Evolutionary conservation across 1,139 yeast species (phyloP).

Genomic region (Pichia kudriavzevii): DNA sequence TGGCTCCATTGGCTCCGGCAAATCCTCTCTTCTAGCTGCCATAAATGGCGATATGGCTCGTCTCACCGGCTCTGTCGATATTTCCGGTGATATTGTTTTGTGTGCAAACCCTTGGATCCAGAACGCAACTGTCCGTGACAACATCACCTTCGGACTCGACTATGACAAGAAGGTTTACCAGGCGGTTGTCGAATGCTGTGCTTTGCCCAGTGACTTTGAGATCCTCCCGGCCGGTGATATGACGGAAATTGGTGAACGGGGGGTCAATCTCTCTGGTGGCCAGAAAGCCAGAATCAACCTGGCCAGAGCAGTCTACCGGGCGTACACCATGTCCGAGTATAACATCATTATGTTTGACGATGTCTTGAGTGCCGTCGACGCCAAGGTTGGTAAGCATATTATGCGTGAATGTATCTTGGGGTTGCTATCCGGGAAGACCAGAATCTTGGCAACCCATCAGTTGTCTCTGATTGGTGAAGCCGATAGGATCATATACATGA

Average conservation of each 20-base stretch:
- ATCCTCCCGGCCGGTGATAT: constrained; percentile 72
- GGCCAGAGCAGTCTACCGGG: constrained; percentile 70
- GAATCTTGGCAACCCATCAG: constrained; percentile 84
- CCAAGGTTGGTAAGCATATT: constrained; percentile 79
- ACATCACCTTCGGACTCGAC: constrained; percentile 62
- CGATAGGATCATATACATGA: constrained; percentile 61
- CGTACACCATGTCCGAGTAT: constrained; percentile 35
- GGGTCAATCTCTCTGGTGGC: constrained; percentile 88
- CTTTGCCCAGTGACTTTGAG: constrained; percentile 61
- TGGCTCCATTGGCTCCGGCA: constrained; percentile 68
- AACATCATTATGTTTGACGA: constrained; percentile 75
- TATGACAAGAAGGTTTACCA: constrained; percentile 49
- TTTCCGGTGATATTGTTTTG: constrained; percentile 38
- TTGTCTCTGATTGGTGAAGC: constrained; percentile 64
- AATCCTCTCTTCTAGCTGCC: constrained; percentile 55
- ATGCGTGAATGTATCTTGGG: constrained; percentile 65
- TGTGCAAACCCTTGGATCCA: constrained; percentile 74
- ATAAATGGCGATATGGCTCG: constrained; percentile 55
- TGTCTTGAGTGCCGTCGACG: constrained; percentile 86
- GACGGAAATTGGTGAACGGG: constrained; percentile 90
- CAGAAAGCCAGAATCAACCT: constrained; percentile 82
- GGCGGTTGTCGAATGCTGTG: constrained; percentile 54
- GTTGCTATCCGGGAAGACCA: constrained; percentile 49
- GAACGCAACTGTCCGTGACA: constrained; percentile 70
- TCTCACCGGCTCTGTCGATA: constrained; percentile 37